Evolutionary conservation across 768 basidiomycete species (phyloP).

Genomic region (Mycena rebaudengoi): DNA sequence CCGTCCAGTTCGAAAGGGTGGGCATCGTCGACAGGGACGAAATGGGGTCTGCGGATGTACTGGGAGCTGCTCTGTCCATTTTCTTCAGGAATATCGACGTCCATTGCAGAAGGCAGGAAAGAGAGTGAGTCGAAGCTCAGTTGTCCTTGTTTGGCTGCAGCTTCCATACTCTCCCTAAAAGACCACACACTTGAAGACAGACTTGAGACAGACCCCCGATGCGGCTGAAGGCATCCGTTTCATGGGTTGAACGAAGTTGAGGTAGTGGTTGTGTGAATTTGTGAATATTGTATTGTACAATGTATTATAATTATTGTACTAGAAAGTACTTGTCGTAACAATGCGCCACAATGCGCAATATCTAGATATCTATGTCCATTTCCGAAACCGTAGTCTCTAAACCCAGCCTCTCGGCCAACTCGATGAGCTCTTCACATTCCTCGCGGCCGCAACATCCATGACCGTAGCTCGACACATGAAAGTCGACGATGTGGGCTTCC

Average conservation of each 20-base stretch:
- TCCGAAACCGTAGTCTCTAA: too few species aligned
- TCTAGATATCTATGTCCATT: too few species aligned
- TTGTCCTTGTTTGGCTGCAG: too few species aligned
- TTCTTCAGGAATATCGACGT: constrained; percentile 45
- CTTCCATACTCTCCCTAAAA: too few species aligned
- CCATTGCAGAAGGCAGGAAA: constrained; percentile 40
- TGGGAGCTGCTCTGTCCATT: constrained; percentile 32
- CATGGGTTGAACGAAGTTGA: constrained; percentile 46
- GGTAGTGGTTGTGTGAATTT: constrained; percentile 33
- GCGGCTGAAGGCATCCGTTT: constrained; percentile 56
- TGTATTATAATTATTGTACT: too few species aligned
- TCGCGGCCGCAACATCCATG: constrained; percentile 15
- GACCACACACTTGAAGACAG: too few species aligned
- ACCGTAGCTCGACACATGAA: constrained; percentile 3
- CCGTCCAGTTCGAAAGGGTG: constrained; percentile 91
- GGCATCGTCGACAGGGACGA: constrained; percentile 71
- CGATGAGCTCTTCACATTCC: constrained; percentile 7
- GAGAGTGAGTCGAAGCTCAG: too few species aligned
- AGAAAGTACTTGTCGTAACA: too few species aligned
- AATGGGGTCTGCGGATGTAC: constrained; percentile 31
- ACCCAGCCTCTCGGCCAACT: neutral
- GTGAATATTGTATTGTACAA: too few species aligned
- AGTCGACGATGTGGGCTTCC: constrained; percentile 21
- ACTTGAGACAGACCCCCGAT: too few species aligned
- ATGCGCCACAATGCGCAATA: too few species aligned